Evolutionary conservation across 1,284 basidiomycete genomes (phyloP), one percentile per base, ranked within the genome.

Genomic region (Microbotryomycetes sp.): DNA sequence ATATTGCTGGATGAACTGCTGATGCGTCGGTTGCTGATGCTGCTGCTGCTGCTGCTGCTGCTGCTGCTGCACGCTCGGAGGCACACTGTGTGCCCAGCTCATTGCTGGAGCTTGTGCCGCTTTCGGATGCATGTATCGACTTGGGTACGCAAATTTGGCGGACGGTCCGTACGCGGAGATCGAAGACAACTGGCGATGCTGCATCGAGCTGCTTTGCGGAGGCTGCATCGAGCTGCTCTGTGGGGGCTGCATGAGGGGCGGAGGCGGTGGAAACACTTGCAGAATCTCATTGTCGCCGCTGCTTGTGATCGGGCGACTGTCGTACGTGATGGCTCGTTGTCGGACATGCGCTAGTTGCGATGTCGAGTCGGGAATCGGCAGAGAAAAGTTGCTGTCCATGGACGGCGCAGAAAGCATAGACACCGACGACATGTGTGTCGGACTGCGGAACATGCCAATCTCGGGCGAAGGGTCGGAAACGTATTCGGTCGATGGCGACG

Each of bases 391-490:
- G 51, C 49, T 54, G 5, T 59, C 56, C 47, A 58, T 64, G 23
- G 64, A 67, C 16, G 51, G 54, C 13, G 47, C 57, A 11, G 55
- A 45, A 45, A 31, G 54, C 67, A 61, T 65, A 18, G 56, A 48
- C 23, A 54, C 27, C 5, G 57, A 67, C 1, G 57, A 31, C n/a
- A 59, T 29, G 5, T 52, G 62, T 45, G 26, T 50, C 27, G 29
- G 56, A n/a, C 59, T 58, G 6, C 51, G 45, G 60, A 60, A 52
- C 24, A 54, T 55, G n/a, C 48, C 56, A 31, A 54, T 30, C 18
- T 70, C 63, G 27, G 68, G 66, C 4, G 68, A 71, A 21, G 60
- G 58, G 46, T 67, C 62, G 21, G 69, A 67, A 23, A 64, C 60
- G 54, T 65, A 66, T 3, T 65, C 62, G 0, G 65, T 57, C 2